A percentile compares a stretch with the other conserved stretches of the same genome.
Evolutionary conservation across 169 alveolate species (phyloP).

Genomic region (Cryptosporidium sp.): DNA sequence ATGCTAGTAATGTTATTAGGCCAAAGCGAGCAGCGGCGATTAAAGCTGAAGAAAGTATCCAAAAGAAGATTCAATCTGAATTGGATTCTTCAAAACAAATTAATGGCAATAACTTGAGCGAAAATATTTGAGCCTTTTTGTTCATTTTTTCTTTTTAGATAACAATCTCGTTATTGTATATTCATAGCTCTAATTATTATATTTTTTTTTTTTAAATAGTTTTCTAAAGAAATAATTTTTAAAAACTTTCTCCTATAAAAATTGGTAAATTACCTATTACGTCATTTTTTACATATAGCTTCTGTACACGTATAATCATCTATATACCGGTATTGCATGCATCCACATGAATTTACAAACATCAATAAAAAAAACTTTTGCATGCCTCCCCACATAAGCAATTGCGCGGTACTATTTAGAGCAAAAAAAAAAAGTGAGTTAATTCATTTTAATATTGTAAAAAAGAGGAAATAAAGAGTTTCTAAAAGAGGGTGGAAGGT

Average conservation of each 20-base stretch:
- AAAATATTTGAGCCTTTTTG: neutral
- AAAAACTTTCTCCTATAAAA: no score
- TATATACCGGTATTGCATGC: conserved; percentile 56
- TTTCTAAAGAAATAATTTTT: neutral
- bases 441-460: neutral
- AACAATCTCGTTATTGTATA: neutral
- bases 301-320: neutral
- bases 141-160: neutral
- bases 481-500: neutral
- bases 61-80: conserved; percentile 59
- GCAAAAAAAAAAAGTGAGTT: conserved; percentile 15
- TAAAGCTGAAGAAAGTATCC: conserved; percentile 70
- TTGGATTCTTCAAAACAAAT: conserved; percentile 35
- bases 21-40: conserved; percentile 74
- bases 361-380: conserved; percentile 2
- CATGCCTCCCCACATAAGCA: conserved; percentile 67
- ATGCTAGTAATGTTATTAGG: neutral
- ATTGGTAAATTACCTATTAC: neutral
- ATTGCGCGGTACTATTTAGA: conserved; percentile 39
- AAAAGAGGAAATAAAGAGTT: neutral
- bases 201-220: neutral
- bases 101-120: neutral
- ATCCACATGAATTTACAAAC: conserved; percentile 40
- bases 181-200: conserved; percentile 3
- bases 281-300: neutral